A percentile compares a stretch with the other conserved stretches of the same genome.
These are phyloP conservation scores for Verticillium dahliae DNA, from an alignment of 2,329 filamentous ascomycete genomes.

Conservation along the genomic window DNA sequence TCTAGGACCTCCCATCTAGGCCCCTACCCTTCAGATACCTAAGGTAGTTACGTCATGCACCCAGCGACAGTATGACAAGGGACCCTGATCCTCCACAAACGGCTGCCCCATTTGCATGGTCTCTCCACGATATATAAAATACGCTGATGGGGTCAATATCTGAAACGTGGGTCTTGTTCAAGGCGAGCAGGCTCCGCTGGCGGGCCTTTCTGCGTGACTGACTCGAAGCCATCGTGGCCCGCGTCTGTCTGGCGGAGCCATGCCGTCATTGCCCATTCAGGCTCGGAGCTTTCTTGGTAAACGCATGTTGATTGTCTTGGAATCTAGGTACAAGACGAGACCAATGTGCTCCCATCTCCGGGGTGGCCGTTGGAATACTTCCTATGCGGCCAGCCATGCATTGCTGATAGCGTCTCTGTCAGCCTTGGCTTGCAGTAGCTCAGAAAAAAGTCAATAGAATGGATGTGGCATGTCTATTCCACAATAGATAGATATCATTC, in stretches of 20 bases:
- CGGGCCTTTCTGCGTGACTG: background rate
- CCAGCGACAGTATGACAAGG: background rate
- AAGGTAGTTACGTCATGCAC: background rate
- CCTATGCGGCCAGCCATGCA: background rate
- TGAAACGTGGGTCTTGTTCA: background rate
- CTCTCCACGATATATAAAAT: background rate
- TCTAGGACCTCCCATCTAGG: background rate
- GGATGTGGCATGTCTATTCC: too few relatives aligned
- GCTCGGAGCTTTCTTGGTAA: background rate
- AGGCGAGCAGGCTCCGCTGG: background rate
- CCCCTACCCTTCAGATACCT: background rate
- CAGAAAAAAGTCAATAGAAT: too few relatives aligned
- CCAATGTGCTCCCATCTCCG: background rate
- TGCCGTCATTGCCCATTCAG: background rate
- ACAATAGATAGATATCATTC: too few relatives aligned
- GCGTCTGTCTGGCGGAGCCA: background rate
- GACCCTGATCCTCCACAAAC: background rate
- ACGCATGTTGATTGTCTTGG: background rate
- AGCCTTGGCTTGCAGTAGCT: too few relatives aligned
- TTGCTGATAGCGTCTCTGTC: background rate
- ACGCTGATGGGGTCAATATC: background rate
- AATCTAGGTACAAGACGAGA: background rate
- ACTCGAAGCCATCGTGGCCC: background rate
- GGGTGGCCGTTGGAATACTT: background rate
- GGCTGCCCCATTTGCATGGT: background rate